Evolutionary conservation across 768 basidiomycete species (phyloP).

Genomic region (Antrodiella citrinella): DNA sequence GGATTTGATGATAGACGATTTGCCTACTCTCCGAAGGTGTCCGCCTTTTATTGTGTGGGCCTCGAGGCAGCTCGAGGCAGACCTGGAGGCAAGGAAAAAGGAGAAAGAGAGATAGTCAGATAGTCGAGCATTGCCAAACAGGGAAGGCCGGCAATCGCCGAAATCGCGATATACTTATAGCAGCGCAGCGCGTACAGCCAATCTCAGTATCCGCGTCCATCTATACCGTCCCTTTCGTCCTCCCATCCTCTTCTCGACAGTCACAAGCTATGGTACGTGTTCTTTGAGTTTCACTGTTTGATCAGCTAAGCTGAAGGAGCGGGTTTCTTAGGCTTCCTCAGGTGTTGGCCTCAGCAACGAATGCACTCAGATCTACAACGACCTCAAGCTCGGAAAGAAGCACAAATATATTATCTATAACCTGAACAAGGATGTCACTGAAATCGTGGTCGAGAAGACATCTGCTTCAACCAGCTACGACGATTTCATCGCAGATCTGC

Average conservation of each 20-base stretch:
- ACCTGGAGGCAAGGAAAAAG: background rate
- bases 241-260: background rate
- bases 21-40: no score
- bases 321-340: no score
- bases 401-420: slow-evolving; percentile 79
- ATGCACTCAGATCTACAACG: slow-evolving; percentile 56
- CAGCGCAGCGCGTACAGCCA: slow-evolving; percentile 5
- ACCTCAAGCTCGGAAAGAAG: slow-evolving; percentile 71
- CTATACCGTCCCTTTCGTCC: background rate
- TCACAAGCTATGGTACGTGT: slow-evolving; percentile 1
- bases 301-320: background rate
- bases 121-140: slow-evolving; percentile 12
- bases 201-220: background rate
- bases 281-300: background rate
- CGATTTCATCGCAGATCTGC: slow-evolving; percentile 64
- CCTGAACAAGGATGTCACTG: slow-evolving; percentile 50
- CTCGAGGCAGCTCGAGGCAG: background rate
- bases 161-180: slow-evolving; percentile 22
- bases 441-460: slow-evolving; percentile 72
- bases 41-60: background rate
- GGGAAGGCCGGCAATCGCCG: slow-evolving; percentile 22
- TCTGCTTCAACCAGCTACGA: slow-evolving; percentile 51
- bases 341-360: slow-evolving; percentile 52
- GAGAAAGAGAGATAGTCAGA: slow-evolving; percentile 1
- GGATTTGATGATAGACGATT: no score